These are phyloP conservation scores for Lotus japonicus DNA, from an alignment of 306 rosid genomes.

Conservation along the genomic window DNA sequence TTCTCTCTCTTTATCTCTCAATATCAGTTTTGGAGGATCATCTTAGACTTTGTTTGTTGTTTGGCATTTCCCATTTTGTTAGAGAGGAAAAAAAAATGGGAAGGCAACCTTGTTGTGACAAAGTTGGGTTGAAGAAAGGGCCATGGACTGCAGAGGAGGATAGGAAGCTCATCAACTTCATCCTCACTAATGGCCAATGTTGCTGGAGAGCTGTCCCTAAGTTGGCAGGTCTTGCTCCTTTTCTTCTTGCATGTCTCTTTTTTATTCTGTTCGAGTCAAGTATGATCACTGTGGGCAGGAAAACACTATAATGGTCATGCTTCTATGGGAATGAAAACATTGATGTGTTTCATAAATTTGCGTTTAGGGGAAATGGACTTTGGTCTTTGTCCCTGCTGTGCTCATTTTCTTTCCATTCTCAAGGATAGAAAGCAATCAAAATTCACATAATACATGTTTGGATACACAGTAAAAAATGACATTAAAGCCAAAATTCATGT, in stretches of 20 bases:
- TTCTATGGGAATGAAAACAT: no score
- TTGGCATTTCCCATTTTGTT: constrained; percentile 6
- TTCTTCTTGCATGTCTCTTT: background rate
- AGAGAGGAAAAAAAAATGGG: constrained; percentile 45
- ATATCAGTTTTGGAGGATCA: background rate
- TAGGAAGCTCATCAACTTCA: constrained; percentile 81
- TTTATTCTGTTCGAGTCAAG: no score
- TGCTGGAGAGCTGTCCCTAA: constrained; percentile 99
- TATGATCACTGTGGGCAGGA: no score
- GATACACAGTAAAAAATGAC: no score
- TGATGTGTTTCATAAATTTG: background rate
- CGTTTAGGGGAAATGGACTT: background rate
- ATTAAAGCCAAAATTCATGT: no score
- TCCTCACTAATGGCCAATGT: constrained; percentile 84
- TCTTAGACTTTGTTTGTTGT: background rate
- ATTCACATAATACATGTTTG: no score
- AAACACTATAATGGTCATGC: no score
- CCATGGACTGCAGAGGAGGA: constrained; percentile 93
- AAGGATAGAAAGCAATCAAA: no score
- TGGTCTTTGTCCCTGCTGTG: background rate
- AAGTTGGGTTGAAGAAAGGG: constrained; percentile 92
- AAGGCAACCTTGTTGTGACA: constrained; percentile 98
- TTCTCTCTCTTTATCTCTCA: background rate
- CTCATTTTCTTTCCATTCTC: background rate
- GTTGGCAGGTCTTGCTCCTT: constrained; percentile 52